Base-by-base conservation (phyloP, 805 yeast species). In the Saturnispora sekii region DNA sequence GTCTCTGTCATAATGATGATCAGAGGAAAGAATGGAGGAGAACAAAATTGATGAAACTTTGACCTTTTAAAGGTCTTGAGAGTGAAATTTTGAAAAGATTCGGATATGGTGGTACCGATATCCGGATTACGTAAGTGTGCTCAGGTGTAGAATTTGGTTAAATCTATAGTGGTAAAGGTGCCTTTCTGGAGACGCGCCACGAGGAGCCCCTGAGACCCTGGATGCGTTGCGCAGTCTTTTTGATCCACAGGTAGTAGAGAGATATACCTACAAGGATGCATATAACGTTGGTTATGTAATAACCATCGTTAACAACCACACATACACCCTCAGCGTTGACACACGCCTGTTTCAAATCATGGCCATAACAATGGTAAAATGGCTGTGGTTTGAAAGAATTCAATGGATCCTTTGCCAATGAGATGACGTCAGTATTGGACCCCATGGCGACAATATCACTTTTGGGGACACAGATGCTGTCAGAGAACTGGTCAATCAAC, bases 401-500 rank as follows among this genome's bases (percentile, higher is more conserved):
- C 4, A 18, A n/a, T 26, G 38, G n/a, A 30, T 28, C 3, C 33
- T 16, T 18, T 21, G 48, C 31, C 1, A 49, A 15, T 7, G 31
- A 11, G 7, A 26, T 36, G 7, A 39, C 26, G n/a, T 47, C 36
- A 8, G 43, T 39, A 1, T 43, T 29, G 10, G 30, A 16, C 42
- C 32, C 26, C 12, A 32, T 15, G 21, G 40, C 15, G 10, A 5
- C 17, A 14, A 29, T 26, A 10, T 18, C 26, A 11, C 26, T 28
- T 9, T 40, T 17, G 10, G 68, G 59, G 8, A 62, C 53, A 64
- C 97, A 90, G 29, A 68, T 60, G 1, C 88, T 77, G 4, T 63
- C 55, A 0, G 97, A 84, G 53, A 88, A 75, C 53, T 70, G 73
- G 63, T 90, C 97, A 45, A 93, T 90, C 63, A 88, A 70, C 48